Conservation (phyloP, 306 rosid species). For the Heteromeles arbutifolia region DNA sequence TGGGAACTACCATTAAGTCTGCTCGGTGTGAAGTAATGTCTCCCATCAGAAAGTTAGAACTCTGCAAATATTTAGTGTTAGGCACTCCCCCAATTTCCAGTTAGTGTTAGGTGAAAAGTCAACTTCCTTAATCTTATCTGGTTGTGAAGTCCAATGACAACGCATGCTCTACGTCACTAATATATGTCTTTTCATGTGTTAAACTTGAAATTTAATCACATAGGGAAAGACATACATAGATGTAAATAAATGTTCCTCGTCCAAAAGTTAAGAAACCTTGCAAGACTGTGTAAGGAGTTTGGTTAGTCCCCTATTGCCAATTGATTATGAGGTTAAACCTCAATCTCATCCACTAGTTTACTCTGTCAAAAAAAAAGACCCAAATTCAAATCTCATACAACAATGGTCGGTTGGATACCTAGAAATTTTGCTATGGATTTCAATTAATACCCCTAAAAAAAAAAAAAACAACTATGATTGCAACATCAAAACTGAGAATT, state of each 20-base stretch:
- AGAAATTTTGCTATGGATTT: neutral
- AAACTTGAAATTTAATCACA: no score
- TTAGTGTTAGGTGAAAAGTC: no score
- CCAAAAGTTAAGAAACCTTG: neutral
- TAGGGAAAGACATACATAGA: rapidly evolving
- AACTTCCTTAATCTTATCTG: no score
- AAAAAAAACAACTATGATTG: neutral
- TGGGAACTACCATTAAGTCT: no score
- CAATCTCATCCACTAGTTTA: neutral
- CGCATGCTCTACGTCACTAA: no score
- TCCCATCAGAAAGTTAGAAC: no score
- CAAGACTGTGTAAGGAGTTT: neutral
- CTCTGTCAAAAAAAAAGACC: neutral
- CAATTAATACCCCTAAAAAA: neutral
- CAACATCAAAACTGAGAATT: neutral
- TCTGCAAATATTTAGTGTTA: no score
- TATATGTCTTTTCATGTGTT: neutral
- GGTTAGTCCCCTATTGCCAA: neutral
- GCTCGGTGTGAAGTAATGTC: no score
- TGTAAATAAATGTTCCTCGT: neutral
- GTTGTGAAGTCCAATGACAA: no score
- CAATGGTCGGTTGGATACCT: neutral
- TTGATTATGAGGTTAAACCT: neutral
- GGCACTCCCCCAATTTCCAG: no score
- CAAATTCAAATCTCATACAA: neutral